These are phyloP conservation scores for Gillenia trifoliata DNA, from an alignment of 306 rosid genomes.

Conservation along the genomic window DNA sequence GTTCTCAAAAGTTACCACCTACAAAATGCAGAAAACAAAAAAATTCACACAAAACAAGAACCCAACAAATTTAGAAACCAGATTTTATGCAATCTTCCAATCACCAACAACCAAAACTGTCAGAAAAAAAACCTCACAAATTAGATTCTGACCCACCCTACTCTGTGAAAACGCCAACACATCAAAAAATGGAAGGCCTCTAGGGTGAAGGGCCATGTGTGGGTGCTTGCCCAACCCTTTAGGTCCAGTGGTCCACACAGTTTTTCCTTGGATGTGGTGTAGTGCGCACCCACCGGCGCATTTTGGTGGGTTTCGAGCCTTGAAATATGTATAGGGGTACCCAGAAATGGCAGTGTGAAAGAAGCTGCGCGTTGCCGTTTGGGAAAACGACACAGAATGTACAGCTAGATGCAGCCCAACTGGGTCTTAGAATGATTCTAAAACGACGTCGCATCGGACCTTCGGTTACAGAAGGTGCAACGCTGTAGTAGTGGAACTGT, in stretches of 20 bases:
- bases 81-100: too few species aligned
- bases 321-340: background rate
- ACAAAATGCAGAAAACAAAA: background rate
- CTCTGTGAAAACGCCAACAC: constrained; percentile 22
- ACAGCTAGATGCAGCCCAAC: constrained; percentile 20
- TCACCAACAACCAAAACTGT: background rate
- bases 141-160: background rate
- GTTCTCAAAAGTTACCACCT: background rate
- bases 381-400: constrained; percentile 25
- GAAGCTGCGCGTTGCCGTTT: constrained; percentile 5
- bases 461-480: background rate
- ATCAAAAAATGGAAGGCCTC: background rate
- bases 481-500: background rate
- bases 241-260: constrained; percentile 3
- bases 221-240: background rate
- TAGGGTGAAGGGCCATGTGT: background rate
- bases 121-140: background rate
- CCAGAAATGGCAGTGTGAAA: background rate
- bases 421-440: background rate
- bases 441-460: background rate
- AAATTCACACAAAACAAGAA: background rate
- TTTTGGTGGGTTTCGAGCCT: background rate
- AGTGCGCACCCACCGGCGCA: background rate
- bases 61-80: too few species aligned
- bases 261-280: too few species aligned